These are phyloP conservation scores for Lipomyces sp. DNA, from an alignment of 805 yeast genomes.

Conservation along the genomic window DNA sequence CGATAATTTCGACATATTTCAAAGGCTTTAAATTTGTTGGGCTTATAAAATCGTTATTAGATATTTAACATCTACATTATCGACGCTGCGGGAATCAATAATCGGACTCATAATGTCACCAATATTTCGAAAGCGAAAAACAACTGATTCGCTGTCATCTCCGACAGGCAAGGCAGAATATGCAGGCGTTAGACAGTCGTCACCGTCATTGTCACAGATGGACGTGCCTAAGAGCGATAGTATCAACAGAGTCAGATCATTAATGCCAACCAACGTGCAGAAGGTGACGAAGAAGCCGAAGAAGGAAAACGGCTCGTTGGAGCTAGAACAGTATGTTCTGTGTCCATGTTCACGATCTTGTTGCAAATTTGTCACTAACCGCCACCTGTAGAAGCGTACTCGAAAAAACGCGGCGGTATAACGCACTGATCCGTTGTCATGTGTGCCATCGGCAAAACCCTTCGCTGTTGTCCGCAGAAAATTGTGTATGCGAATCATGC, in stretches of 20 bases:
- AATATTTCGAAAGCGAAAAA: constrained; percentile 19
- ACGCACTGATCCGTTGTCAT: constrained; percentile 28
- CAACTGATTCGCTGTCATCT: background rate
- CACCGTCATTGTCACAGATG: constrained; percentile 1
- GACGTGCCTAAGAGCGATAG: background rate
- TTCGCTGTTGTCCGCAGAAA: constrained; percentile 29
- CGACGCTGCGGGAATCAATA: background rate
- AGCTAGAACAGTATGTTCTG: background rate
- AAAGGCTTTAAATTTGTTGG: background rate
- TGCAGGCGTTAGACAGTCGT: background rate
- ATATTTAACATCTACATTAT: background rate
- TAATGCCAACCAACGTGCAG: background rate
- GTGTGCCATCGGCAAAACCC: constrained; percentile 36
- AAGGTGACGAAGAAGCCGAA: constrained; percentile 13
- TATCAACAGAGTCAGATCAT: constrained; percentile 1
- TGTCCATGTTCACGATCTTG: background rate
- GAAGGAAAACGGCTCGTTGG: background rate
- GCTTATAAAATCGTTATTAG: background rate
- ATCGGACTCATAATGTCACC: constrained; percentile 16
- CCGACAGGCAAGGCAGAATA: constrained; percentile 2
- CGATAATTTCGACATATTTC: background rate
- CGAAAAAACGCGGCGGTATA: constrained; percentile 8
- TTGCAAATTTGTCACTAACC: background rate
- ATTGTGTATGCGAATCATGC: constrained; percentile 32
- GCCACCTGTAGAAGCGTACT: background rate